phyloP scores from a whole-genome alignment of 345 rosid species.

The Brassica juncea region DNA sequence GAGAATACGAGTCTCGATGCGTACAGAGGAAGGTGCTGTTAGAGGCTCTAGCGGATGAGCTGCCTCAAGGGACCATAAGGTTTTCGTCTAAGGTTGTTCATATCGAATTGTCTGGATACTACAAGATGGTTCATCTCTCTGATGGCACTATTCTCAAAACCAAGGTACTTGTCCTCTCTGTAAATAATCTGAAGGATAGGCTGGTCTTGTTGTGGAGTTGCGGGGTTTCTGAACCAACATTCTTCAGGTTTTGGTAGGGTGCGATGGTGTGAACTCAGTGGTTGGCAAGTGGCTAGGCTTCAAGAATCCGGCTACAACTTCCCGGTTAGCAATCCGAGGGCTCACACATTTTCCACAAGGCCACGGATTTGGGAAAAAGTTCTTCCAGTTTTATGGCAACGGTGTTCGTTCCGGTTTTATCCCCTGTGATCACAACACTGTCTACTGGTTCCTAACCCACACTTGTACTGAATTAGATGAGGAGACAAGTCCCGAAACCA shows the following conservation, averaged over 20 bases:
- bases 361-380: constrained; percentile 48
- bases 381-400: constrained; percentile 45
- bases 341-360: constrained; percentile 38
- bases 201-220: neutral
- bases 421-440: constrained; percentile 51
- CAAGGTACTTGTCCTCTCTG: constrained; percentile 42
- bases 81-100: constrained; percentile 68
- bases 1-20: constrained; percentile 56
- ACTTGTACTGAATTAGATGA: constrained; percentile 31
- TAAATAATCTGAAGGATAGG: neutral
- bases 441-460: constrained; percentile 56
- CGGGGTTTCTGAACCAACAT: constrained; percentile 16
- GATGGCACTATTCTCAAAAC: constrained; percentile 60
- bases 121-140: constrained; percentile 57
- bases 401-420: constrained; percentile 54
- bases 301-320: constrained; percentile 42
- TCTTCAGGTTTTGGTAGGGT: constrained; percentile 61
- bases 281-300: constrained; percentile 71
- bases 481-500: constrained; percentile 34
- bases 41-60: constrained; percentile 55
- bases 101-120: constrained; percentile 56
- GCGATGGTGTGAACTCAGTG: constrained; percentile 71
- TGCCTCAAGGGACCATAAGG: constrained; percentile 62
- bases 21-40: constrained; percentile 56
- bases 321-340: constrained; percentile 53